Conservation (phyloP, 352 stramenopile species). For the Phytophthora sp. region DNA sequence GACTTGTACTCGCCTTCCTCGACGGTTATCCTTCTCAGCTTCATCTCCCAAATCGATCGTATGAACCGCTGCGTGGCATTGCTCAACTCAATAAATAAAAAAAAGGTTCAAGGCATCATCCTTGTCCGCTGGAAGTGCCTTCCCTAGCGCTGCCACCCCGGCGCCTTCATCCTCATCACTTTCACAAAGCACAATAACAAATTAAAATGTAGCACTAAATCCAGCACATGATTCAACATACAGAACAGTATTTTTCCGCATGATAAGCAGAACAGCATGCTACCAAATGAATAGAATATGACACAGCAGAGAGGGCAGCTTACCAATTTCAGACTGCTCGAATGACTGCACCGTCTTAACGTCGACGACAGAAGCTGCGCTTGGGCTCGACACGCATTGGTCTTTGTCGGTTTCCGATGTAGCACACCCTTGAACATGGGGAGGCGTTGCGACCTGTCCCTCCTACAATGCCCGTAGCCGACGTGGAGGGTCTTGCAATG, state of each 20-base stretch:
- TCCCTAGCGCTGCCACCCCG: not conserved
- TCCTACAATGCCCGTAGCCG: too few relatives aligned
- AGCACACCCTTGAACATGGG: too few relatives aligned
- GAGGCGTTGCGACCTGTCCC: too few relatives aligned
- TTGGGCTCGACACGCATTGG: too few relatives aligned
- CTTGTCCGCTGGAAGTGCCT: not conserved
- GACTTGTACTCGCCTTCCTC: not conserved
- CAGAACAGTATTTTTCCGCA: too few relatives aligned
- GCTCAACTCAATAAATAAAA: too few relatives aligned
- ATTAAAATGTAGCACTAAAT: constrained; percentile 1
- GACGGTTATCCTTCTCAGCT: not conserved
- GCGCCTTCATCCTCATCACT: not conserved
- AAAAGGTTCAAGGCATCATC: constrained; percentile 19
- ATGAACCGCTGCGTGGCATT: not conserved
- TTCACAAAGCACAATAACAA: not conserved
- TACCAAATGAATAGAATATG: not conserved
- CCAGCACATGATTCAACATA: constrained; percentile 1
- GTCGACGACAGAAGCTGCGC: too few relatives aligned
- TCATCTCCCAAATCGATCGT: not conserved
- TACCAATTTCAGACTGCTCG: not conserved
- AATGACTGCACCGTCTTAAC: too few relatives aligned
- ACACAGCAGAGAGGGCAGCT: too few relatives aligned
- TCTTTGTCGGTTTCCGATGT: too few relatives aligned
- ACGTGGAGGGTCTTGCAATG: too few relatives aligned
- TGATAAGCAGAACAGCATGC: not conserved